Evolutionary conservation across 345 rosid genomes (phyloP).

Genomic region (Eucalyptus victrix): DNA sequence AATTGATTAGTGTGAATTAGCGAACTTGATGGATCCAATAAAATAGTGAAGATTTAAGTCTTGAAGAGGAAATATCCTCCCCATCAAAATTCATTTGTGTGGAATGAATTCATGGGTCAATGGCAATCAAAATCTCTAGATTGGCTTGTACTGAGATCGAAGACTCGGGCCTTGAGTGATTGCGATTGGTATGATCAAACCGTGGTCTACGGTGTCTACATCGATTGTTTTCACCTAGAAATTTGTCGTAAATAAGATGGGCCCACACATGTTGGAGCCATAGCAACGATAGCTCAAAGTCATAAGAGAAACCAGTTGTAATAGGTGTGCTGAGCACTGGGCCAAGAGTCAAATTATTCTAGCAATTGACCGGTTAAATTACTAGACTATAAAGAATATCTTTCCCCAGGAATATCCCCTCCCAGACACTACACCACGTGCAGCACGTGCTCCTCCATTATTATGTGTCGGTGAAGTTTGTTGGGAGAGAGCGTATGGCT

Average conservation of each 20-base stretch:
- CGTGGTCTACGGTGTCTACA: background rate
- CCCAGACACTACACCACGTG: background rate
- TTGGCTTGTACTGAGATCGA: fast-evolving
- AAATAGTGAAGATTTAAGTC: no score
- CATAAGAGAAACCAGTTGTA: background rate
- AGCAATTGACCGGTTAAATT: background rate
- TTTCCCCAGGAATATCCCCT: background rate
- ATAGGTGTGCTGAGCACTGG: background rate
- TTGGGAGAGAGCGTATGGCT: fast-evolving
- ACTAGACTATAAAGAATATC: background rate
- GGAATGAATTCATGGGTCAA: background rate
- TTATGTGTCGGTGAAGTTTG: background rate
- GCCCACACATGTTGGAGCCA: background rate
- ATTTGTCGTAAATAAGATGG: background rate
- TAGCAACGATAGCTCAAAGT: background rate
- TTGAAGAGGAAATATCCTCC: background rate
- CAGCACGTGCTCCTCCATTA: background rate
- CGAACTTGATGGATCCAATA: background rate
- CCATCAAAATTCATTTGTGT: background rate
- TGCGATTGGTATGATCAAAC: background rate
- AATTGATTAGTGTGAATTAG: background rate
- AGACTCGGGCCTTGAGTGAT: background rate
- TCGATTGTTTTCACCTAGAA: background rate
- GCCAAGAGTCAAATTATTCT: background rate
- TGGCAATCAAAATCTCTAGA: background rate